Conservation (phyloP, 164 flowering plant species). For the Tetracentron sinense region DNA sequence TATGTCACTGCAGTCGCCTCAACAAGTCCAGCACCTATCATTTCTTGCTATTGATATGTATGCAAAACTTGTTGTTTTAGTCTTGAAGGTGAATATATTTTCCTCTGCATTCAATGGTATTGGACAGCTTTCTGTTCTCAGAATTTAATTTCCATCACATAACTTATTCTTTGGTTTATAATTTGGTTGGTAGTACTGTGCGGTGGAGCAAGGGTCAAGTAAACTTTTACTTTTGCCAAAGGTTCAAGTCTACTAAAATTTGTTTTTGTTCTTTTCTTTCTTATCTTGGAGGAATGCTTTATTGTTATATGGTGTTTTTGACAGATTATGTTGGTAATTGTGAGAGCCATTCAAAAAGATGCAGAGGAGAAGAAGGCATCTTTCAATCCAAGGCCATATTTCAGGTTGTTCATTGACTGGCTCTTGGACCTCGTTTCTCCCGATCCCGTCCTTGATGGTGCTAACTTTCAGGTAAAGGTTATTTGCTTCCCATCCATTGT, state of each 20-base stretch:
- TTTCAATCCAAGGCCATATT: conserved; percentile 90
- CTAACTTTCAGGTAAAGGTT: conserved; percentile 73
- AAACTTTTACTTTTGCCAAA: conserved; percentile 58
- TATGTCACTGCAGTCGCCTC: conserved; percentile 44
- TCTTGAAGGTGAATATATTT: conserved; percentile 57
- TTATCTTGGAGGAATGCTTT: neutral
- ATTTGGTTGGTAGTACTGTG: conserved; percentile 33
- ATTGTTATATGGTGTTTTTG: neutral
- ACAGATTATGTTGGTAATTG: conserved; percentile 55
- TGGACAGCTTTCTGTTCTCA: neutral
- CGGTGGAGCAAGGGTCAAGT: conserved; percentile 62
- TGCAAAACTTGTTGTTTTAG: conserved; percentile 68
- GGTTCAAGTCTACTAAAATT: conserved; percentile 34
- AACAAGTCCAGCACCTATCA: conserved; percentile 52
- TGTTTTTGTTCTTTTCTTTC: neutral
- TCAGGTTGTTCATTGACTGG: conserved; percentile 84
- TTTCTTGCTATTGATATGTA: conserved; percentile 78
- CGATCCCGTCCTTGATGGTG: conserved; percentile 65
- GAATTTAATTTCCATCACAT: neutral
- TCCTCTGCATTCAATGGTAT: conserved; percentile 1
- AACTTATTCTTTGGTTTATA: neutral
- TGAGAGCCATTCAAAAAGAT: conserved; percentile 72
- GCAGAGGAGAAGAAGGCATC: conserved; percentile 82
- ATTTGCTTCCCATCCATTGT: neutral
- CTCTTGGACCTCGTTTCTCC: conserved; percentile 63